Conservation (phyloP, 306 rosid species). For the Vicia sativa region DNA sequence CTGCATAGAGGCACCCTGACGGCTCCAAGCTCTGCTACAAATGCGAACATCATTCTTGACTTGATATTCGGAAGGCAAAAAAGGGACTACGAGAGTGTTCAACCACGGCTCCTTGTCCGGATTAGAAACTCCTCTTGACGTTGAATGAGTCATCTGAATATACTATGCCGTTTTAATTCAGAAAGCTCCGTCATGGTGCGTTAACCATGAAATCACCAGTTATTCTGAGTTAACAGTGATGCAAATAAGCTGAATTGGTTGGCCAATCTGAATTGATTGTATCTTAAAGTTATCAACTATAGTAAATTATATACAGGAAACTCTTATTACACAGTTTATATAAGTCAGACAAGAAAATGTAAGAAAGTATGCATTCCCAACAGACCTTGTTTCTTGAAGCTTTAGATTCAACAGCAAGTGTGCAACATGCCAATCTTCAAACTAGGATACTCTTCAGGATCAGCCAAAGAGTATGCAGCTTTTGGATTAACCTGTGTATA, state of each 20-base stretch:
- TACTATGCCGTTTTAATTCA: background rate
- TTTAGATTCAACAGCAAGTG: slow-evolving; percentile 84
- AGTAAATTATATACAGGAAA: background rate
- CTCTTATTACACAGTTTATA: background rate
- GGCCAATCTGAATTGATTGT: background rate
- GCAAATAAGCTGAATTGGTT: background rate
- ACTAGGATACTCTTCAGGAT: too few relatives aligned
- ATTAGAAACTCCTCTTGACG: background rate
- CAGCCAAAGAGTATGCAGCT: slow-evolving; percentile 95
- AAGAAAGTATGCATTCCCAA: too few relatives aligned
- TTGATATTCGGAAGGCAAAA: background rate
- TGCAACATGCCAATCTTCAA: slow-evolving; percentile 98
- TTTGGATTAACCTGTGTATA: slow-evolving; percentile 77
- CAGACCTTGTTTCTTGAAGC: slow-evolving; percentile 65
- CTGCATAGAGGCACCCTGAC: too few relatives aligned
- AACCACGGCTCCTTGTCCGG: background rate
- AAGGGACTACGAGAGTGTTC: background rate
- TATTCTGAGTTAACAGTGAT: background rate
- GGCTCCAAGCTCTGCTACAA: background rate
- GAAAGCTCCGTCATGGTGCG: background rate
- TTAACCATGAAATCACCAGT: background rate
- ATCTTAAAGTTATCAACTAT: background rate
- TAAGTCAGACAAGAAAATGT: background rate
- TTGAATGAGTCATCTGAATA: background rate
- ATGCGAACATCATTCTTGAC: background rate